Conservation (phyloP, 345 rosid genomes). For the Euphorbia pulcherrima region DNA sequence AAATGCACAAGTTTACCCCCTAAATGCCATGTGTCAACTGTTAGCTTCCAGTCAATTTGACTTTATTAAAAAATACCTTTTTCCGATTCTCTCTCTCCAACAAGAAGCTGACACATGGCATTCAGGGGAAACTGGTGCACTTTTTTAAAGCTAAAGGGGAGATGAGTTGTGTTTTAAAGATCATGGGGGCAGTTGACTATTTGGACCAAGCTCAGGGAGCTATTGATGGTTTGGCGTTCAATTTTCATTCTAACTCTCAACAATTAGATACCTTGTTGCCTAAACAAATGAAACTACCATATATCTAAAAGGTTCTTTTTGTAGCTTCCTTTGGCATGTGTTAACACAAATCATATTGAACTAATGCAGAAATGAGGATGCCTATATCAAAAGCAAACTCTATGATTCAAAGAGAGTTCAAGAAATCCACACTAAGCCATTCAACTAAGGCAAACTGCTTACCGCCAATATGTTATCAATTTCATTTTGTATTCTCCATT, state of each 20-base stretch:
- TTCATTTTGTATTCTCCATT: constrained; percentile 29
- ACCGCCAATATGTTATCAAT: constrained; percentile 29
- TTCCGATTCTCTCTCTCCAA: too few relatives aligned
- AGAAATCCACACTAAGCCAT: background rate
- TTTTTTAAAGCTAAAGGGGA: too few relatives aligned
- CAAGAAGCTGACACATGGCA: too few relatives aligned
- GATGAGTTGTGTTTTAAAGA: too few relatives aligned
- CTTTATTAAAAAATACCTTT: too few relatives aligned
- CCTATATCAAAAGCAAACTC: background rate
- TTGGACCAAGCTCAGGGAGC: too few relatives aligned
- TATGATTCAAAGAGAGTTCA: background rate
- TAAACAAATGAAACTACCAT: background rate
- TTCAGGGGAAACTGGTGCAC: too few relatives aligned
- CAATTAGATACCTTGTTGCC: background rate
- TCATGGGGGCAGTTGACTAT: too few relatives aligned
- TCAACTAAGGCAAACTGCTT: background rate
- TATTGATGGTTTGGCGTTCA: too few relatives aligned
- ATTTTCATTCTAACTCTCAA: background rate
- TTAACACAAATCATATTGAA: background rate
- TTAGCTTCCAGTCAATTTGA: too few relatives aligned
- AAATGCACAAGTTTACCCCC: too few relatives aligned
- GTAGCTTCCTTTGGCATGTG: background rate
- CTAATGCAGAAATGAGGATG: background rate
- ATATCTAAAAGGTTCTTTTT: background rate
- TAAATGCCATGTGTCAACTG: too few relatives aligned